Conservation (phyloP, 306 rosid genomes). For the Vachellia pachyceras region DNA sequence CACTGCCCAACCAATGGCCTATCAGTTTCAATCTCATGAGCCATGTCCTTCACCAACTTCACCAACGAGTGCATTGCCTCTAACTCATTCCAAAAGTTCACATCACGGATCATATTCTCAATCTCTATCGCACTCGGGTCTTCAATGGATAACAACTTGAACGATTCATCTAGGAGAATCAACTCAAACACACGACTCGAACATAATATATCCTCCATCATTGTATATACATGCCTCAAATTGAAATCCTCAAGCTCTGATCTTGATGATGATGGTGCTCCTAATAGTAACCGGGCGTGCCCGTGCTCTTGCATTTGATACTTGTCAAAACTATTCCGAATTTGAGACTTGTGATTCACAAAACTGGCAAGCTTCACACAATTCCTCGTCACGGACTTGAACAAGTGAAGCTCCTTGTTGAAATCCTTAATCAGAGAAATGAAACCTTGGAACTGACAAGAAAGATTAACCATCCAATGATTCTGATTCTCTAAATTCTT, state of each 20-base stretch:
- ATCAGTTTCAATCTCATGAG: conserved; percentile 69
- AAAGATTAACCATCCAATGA: conserved; percentile 92
- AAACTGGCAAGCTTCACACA: conserved; percentile 73
- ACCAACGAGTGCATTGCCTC: conserved; percentile 67
- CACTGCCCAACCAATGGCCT: conserved; percentile 90
- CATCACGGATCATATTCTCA: conserved; percentile 59
- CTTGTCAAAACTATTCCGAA: conserved; percentile 70
- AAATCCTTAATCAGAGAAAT: conserved; percentile 71
- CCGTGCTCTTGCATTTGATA: conserved; percentile 80
- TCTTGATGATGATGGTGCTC: background rate
- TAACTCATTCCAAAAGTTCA: conserved; percentile 78
- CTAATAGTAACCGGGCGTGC: conserved; percentile 40
- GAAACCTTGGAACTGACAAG: conserved; percentile 85
- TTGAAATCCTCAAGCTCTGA: conserved; percentile 34
- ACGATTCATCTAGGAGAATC: conserved; percentile 60
- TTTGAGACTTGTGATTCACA: conserved; percentile 66
- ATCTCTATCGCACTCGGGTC: conserved; percentile 67
- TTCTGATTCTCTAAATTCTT: conserved; percentile 77
- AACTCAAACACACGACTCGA: conserved; percentile 65
- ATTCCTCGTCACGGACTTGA: conserved; percentile 54
- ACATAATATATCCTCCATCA: conserved; percentile 67
- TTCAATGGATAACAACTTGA: conserved; percentile 63
- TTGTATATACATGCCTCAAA: conserved; percentile 48
- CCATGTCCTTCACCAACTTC: conserved; percentile 75
- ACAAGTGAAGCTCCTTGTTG: conserved; percentile 68